Evolutionary conservation across 2,329 filamentous ascomycete species (phyloP), one percentile per base, ranked within the genome.

Genomic region (Cladophialophora immunda): DNA sequence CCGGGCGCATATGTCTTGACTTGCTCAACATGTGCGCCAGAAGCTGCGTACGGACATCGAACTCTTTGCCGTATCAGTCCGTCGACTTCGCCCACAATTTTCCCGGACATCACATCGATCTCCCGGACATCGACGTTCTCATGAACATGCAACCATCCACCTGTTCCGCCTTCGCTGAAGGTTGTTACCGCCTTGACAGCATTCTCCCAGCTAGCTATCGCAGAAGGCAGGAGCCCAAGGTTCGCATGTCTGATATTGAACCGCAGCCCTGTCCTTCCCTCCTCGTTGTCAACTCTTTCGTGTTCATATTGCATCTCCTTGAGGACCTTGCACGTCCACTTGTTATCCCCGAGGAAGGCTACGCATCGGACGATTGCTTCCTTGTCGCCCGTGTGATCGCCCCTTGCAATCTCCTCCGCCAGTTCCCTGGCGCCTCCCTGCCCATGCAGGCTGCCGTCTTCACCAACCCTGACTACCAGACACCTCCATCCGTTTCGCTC

Each of bases 291-390:
- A 76, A 47, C 78, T 65, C 47, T 65, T 77, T 67, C 70, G 70
- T 69, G 79, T 22, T 77, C 11, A 65, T 66, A 67, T 29, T 71
- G 78, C 19, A 79, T 75, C 9, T 73, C 71, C 29, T 71, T 73
- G 70, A 82, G 75, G 62, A 81, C 78, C 19, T 77, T 66, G 7
- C 78, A 78, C 0, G 89, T 89, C 67, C 81, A 79, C 32, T 77
- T 76, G 71, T 94, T 94, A 75, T 90, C 86, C 71, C 93, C 90
- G 41, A 88, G 78, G 71, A 93, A 92, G 1, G 93, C 84, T 0
- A 91, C 75, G 41, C 93, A 89, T 62, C 82, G 82, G 70, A 87
- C 84, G 0, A 78, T 77, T 25, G 83, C 27, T 27, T 58, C 58
- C 4, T n/a, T 3, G 13, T n/a, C 22, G 0, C 30, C 50, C 7